phyloP scores from a whole-genome alignment of 306 rosid species.

The Hylodesmum podocarpum region DNA sequence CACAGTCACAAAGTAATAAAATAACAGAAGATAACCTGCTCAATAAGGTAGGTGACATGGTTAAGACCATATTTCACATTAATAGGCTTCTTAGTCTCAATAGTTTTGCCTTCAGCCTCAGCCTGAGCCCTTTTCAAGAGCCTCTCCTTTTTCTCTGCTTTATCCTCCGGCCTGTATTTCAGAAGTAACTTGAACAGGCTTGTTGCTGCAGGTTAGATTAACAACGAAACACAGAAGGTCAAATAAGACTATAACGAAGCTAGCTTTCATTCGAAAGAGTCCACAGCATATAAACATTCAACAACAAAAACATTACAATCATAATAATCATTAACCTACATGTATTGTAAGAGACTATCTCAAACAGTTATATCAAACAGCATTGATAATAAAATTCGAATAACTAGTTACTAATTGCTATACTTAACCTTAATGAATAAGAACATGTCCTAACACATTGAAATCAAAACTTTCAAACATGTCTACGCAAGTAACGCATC shows the following conservation, averaged over 20 bases:
- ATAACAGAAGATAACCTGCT: slow-evolving; percentile 44
- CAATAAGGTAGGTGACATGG: slow-evolving; percentile 78
- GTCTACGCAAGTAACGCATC: neutral
- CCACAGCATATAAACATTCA: neutral
- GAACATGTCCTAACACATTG: neutral
- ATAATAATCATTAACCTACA: neutral
- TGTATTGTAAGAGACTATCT: neutral
- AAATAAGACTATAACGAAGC: neutral
- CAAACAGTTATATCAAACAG: neutral
- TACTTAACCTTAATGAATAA: neutral
- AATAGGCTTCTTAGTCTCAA: slow-evolving; percentile 69
- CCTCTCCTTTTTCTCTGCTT: slow-evolving; percentile 70
- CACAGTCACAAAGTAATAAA: neutral
- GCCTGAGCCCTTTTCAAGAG: slow-evolving; percentile 73
- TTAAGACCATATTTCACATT: slow-evolving; percentile 79
- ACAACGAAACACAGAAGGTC: too few relatives aligned
- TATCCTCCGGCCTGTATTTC: slow-evolving; percentile 82
- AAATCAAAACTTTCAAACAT: neutral
- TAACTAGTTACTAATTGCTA: neutral
- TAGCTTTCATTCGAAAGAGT: too few relatives aligned
- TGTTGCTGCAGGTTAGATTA: slow-evolving; percentile 47
- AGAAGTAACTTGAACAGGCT: slow-evolving; percentile 71
- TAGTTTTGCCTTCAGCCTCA: slow-evolving; percentile 64
- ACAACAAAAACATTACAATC: neutral
- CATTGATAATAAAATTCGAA: neutral